Percentiles rank a stretch among this genome's conserved stretches.
Evolutionary conservation across 768 basidiomycete species (phyloP).

Genomic region (Solioccasus polychromus): DNA sequence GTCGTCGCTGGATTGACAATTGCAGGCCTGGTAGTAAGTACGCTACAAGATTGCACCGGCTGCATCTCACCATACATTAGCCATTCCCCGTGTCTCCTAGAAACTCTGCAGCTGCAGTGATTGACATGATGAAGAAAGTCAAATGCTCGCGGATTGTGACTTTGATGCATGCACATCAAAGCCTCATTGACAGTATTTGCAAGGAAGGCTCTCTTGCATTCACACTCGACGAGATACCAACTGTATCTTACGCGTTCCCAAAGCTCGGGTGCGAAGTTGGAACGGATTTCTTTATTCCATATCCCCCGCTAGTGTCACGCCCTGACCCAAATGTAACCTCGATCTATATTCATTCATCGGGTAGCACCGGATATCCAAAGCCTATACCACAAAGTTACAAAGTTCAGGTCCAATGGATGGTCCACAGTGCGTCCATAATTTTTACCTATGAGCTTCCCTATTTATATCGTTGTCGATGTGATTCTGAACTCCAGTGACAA

Average conservation of each 20-base stretch:
- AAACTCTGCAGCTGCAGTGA: slow-evolving; percentile 18
- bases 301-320: slow-evolving; percentile 1
- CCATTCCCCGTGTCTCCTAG: slow-evolving; percentile 24
- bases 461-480: too few species aligned
- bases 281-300: slow-evolving; percentile 10
- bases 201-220: neutral
- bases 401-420: too few species aligned
- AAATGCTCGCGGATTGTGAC: slow-evolving; percentile 20
- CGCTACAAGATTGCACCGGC: neutral
- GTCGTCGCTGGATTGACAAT: slow-evolving; percentile 24
- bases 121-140: slow-evolving; percentile 18
- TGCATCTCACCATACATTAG: slow-evolving; percentile 2
- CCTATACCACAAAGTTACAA: too few species aligned
- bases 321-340: too few species aligned
- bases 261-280: slow-evolving; percentile 31
- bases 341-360: too few species aligned
- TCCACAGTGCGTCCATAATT: too few species aligned
- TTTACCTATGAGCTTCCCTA: too few species aligned
- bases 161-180: slow-evolving; percentile 3
- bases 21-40: slow-evolving; percentile 30
- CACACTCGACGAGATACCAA: slow-evolving; percentile 8
- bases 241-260: slow-evolving; percentile 32
- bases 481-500: too few species aligned
- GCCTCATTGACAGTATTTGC: slow-evolving; percentile 11
- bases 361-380: too few species aligned